These are phyloP conservation scores for Suillus subalutaceus DNA, from an alignment of 768 basidiomycete species.

Conservation along the genomic window DNA sequence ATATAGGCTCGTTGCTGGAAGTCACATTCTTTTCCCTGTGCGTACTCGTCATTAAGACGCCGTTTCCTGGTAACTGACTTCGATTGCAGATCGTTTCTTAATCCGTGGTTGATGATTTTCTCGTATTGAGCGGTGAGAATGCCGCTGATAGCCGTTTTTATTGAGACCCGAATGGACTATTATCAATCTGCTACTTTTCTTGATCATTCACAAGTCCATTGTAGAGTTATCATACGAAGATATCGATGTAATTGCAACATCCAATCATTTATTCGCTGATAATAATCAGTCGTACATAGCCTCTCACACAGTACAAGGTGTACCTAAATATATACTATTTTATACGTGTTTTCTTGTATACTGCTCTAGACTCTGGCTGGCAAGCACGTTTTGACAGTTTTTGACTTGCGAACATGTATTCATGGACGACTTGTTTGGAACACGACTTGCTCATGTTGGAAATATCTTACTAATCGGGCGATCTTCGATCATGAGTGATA, in stretches of 20 bases:
- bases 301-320: not conserved
- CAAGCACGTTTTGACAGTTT: not conserved
- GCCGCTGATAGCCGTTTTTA: not conserved
- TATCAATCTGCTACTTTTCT: not conserved
- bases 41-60: slow-evolving; percentile 30
- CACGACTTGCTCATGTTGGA: not conserved
- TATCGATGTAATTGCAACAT: not conserved
- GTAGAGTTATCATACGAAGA: slow-evolving; percentile 3
- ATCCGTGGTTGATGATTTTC: slow-evolving; percentile 90
- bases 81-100: slow-evolving; percentile 70
- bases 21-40: slow-evolving; percentile 78
- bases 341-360: not conserved
- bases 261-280: not conserved
- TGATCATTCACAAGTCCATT: not conserved
- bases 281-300: not conserved
- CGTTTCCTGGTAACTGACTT: slow-evolving; percentile 6
- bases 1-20: slow-evolving; percentile 57
- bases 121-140: slow-evolving; percentile 42
- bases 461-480: not conserved
- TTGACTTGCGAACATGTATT: not conserved
- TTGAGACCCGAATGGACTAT: not conserved
- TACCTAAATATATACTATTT: not conserved
- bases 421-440: no score
- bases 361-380: not conserved
- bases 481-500: not conserved